Evolutionary conservation across 1,139 yeast genomes (phyloP).

Genomic region (Zygoascus sp.): DNA sequence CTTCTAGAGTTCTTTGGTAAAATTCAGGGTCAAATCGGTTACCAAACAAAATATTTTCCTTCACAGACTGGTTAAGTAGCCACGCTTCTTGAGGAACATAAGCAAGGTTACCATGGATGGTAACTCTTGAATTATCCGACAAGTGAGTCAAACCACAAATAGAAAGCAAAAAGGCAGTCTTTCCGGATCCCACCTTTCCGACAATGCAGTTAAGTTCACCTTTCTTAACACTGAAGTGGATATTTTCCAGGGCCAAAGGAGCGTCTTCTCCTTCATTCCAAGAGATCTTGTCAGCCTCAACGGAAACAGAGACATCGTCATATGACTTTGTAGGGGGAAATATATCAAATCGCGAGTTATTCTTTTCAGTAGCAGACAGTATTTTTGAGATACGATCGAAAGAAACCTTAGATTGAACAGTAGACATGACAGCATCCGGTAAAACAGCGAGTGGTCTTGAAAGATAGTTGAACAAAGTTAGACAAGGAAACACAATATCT

Average conservation of each 20-base stretch:
- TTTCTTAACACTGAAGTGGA: slow-evolving; percentile 50
- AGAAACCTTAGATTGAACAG: slow-evolving; percentile 62
- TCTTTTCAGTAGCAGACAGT: slow-evolving; percentile 40
- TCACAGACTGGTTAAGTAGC: slow-evolving; percentile 73
- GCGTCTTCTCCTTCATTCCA: slow-evolving; percentile 41
- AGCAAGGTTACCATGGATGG: slow-evolving; percentile 61
- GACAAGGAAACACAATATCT: slow-evolving; percentile 67
- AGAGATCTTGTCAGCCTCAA: slow-evolving; percentile 42
- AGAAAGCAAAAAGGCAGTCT: slow-evolving; percentile 60
- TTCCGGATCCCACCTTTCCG: slow-evolving; percentile 79
- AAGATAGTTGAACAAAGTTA: slow-evolving; percentile 54
- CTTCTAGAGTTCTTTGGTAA: slow-evolving; percentile 63
- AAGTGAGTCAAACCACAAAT: slow-evolving; percentile 55
- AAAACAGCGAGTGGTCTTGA: slow-evolving; percentile 57
- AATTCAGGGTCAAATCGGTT: slow-evolving; percentile 63
- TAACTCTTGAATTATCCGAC: slow-evolving; percentile 62
- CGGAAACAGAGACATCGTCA: slow-evolving; percentile 30
- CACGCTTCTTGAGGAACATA: slow-evolving; percentile 80
- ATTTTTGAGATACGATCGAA: slow-evolving; percentile 51
- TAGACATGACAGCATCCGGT: slow-evolving; percentile 52
- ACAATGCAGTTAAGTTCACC: slow-evolving; percentile 67
- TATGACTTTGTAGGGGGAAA: slow-evolving; percentile 29
- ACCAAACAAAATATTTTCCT: slow-evolving; percentile 77
- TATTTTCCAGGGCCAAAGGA: slow-evolving; percentile 46
- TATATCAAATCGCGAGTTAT: slow-evolving; percentile 23